Conservation (phyloP, 2,329 filamentous ascomycete species). For the Scortechinia acanthostroma region DNA sequence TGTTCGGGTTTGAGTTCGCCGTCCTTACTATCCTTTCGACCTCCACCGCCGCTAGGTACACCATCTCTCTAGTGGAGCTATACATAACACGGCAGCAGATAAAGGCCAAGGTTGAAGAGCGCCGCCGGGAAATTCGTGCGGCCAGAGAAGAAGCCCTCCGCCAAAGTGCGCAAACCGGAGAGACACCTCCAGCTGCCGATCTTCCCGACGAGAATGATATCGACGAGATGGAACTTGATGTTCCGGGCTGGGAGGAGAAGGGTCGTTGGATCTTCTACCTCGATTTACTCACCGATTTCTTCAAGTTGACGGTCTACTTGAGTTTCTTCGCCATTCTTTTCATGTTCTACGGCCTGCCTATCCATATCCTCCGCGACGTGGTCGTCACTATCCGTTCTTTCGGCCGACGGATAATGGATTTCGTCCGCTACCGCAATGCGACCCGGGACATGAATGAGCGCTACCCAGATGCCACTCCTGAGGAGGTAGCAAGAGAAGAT, state of each 20-base stretch:
- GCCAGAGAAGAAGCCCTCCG: slow-evolving; percentile 40
- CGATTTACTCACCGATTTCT: slow-evolving; percentile 78
- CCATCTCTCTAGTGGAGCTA: slow-evolving; percentile 71
- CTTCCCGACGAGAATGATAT: slow-evolving; percentile 67
- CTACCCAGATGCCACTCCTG: slow-evolving; percentile 82
- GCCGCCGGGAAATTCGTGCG: slow-evolving; percentile 60
- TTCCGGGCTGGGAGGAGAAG: slow-evolving; percentile 93
- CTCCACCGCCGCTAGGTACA: slow-evolving; percentile 74
- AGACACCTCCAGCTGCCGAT: slow-evolving; percentile 36
- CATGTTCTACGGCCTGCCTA: slow-evolving; percentile 87
- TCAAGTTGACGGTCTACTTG: slow-evolving; percentile 83
- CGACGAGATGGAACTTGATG: slow-evolving; percentile 89
- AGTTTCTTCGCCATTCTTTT: slow-evolving; percentile 90
- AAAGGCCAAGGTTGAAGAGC: slow-evolving; percentile 56
- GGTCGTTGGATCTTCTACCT: slow-evolving; percentile 85
- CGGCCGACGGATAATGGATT: slow-evolving; percentile 78
- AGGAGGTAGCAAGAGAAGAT: slow-evolving; percentile 78
- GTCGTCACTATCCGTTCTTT: slow-evolving; percentile 92
- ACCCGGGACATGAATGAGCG: slow-evolving; percentile 82
- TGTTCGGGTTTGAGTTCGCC: slow-evolving; percentile 98
- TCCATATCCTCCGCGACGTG: slow-evolving; percentile 92
- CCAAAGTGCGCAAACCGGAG: slow-evolving; percentile 31
- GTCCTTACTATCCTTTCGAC: slow-evolving; percentile 74
- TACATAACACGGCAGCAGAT: slow-evolving; percentile 72
- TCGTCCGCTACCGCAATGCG: slow-evolving; percentile 82